Evolutionary conservation across 2,329 filamentous ascomycete species (phyloP).

Genomic region (Colletotrichum sansevieriae): DNA sequence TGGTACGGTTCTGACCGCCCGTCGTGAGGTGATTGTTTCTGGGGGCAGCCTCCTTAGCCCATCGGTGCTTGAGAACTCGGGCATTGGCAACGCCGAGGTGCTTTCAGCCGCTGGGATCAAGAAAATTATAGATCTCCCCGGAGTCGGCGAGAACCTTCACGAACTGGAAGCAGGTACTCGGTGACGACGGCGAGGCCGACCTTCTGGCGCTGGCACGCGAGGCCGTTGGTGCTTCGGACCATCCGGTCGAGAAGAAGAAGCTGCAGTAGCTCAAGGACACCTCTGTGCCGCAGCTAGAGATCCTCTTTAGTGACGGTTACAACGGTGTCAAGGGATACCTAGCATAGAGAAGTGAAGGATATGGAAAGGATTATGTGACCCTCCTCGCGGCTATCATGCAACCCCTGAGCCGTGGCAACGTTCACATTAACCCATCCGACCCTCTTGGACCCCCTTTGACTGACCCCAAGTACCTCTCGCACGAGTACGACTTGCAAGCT

Average conservation of each 20-base stretch:
- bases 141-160: constrained; percentile 61
- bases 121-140: constrained; percentile 64
- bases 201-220: constrained; percentile 50
- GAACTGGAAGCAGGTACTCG: constrained; percentile 54
- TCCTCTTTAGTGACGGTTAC: constrained; percentile 61
- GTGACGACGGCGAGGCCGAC: constrained; percentile 46
- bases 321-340: constrained; percentile 55
- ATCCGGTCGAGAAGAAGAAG: constrained; percentile 54
- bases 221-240: constrained; percentile 46
- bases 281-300: constrained; percentile 55
- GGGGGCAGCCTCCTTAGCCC: constrained; percentile 67
- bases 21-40: constrained; percentile 51
- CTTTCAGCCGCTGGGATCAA: constrained; percentile 61
- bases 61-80: constrained; percentile 69
- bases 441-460: constrained; percentile 49
- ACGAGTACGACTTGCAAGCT: constrained; percentile 44
- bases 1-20: constrained; percentile 45
- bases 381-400: constrained; percentile 48
- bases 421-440: constrained; percentile 52
- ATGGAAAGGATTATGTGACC: constrained; percentile 48
- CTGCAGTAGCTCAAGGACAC: constrained; percentile 53
- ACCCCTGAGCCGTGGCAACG: constrained; percentile 49
- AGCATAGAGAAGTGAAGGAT: constrained; percentile 43
- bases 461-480: constrained; percentile 48
- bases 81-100: constrained; percentile 64